Conservation (phyloP, 2,329 filamentous ascomycete genomes). For the Fusarium anthophilum region DNA sequence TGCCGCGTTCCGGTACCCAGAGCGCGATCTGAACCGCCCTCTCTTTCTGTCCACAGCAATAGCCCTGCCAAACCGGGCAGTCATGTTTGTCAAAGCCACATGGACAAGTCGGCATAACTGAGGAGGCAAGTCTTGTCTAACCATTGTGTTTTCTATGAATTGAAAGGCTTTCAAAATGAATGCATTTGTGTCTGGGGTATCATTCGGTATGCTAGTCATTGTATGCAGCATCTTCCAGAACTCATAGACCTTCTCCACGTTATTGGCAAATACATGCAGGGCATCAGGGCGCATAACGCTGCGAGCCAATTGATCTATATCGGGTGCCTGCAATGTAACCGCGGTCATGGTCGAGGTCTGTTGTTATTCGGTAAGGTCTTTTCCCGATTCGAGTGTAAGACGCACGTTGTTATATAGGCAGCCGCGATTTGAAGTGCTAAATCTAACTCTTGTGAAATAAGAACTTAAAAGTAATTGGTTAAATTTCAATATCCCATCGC, state of each 20-base stretch:
- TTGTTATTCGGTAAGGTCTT: not conserved
- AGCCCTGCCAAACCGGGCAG: not conserved
- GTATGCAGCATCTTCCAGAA: not conserved
- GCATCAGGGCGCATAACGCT: not conserved
- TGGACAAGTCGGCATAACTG: not conserved
- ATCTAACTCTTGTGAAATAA: too few relatives aligned
- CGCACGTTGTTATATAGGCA: not conserved
- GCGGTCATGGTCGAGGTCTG: not conserved
- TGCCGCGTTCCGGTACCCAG: not conserved
- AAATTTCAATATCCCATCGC: too few relatives aligned
- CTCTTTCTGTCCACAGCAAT: not conserved
- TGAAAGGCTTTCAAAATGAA: not conserved
- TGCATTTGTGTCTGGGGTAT: not conserved
- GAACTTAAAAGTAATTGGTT: too few relatives aligned
- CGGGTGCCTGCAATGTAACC: too few relatives aligned
- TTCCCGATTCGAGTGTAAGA: not conserved
- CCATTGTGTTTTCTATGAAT: not conserved
- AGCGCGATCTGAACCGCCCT: not conserved
- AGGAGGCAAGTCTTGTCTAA: not conserved
- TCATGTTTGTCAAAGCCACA: not conserved
- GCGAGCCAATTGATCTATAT: not conserved
- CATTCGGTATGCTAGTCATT: not conserved
- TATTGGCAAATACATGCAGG: not conserved
- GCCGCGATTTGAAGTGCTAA: not conserved
- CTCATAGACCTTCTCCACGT: not conserved